phyloP scores from a whole-genome alignment of 371 early-diverging fungal genomes.

The Homolaphlyctis polyrhiza region DNA sequence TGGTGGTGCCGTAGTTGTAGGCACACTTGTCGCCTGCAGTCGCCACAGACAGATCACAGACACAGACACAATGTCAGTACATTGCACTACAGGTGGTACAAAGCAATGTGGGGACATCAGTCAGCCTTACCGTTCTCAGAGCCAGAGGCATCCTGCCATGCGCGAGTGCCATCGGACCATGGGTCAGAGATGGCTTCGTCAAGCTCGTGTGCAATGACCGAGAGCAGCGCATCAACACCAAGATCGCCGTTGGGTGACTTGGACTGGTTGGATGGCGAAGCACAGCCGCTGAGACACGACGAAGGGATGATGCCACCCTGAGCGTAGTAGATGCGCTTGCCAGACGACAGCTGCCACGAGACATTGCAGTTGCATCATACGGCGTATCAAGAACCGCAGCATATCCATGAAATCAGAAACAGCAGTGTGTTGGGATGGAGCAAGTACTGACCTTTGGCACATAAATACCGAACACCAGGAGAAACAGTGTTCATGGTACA shows the following conservation, averaged over 20 bases:
- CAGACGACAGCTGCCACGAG: not conserved
- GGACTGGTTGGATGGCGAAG: not conserved
- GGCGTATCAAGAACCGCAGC: too few species aligned
- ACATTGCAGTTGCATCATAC: not conserved
- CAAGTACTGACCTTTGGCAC: too few species aligned
- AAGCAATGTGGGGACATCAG: too few species aligned
- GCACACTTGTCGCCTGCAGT: too few species aligned
- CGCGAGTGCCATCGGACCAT: constrained; percentile 6
- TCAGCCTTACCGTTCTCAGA: constrained; percentile 37
- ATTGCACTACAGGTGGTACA: too few species aligned
- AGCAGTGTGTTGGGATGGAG: too few species aligned
- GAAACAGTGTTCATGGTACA: too few species aligned
- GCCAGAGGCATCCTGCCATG: constrained; percentile 30
- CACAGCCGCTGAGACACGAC: not conserved
- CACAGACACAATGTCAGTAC: too few species aligned
- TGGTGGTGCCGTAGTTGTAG: too few species aligned
- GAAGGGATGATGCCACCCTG: not conserved
- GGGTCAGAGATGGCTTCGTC: constrained; percentile 49
- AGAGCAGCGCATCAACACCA: constrained; percentile 45
- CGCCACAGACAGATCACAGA: too few species aligned
- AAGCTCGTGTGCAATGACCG: constrained; percentile 49
- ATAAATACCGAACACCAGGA: too few species aligned
- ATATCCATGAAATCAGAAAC: too few species aligned
- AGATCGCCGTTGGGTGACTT: constrained; percentile 43
- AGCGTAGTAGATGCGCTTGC: constrained; percentile 4